Percentiles rank a stretch among this genome's conserved stretches.
Conservation (phyloP, 371 early-diverging fungal genomes). For the Choanephora cucurbitarum region DNA sequence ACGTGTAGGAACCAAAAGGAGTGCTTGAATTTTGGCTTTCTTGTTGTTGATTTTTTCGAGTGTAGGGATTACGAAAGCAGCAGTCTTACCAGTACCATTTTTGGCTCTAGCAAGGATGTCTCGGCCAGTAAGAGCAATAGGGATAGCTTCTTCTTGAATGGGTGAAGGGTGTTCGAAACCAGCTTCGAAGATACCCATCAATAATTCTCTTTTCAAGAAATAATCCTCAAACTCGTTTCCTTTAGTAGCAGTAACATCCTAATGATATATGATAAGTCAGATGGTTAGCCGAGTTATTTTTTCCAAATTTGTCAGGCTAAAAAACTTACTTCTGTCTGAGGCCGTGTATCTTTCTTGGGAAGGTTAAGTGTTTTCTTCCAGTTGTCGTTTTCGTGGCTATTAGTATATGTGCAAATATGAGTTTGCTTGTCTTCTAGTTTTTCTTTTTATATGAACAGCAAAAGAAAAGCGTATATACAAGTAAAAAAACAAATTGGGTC, state of each 20-base stretch:
- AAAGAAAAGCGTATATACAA: neutral
- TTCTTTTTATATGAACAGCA: too few relatives aligned
- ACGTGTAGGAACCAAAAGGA: slow-evolving; percentile 90
- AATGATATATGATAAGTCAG: too few relatives aligned
- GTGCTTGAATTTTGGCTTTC: slow-evolving; percentile 38
- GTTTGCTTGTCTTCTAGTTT: too few relatives aligned
- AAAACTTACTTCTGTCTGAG: slow-evolving; percentile 77
- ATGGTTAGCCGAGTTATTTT: neutral
- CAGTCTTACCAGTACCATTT: slow-evolving; percentile 97
- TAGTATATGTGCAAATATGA: too few relatives aligned
- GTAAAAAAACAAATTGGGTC: too few relatives aligned
- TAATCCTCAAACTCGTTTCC: slow-evolving; percentile 98
- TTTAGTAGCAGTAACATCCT: slow-evolving; percentile 93
- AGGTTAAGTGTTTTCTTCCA: slow-evolving; percentile 76
- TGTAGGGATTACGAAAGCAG: slow-evolving; percentile 90
- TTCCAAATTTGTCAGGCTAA: neutral
- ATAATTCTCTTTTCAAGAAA: slow-evolving; percentile 90
- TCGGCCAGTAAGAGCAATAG: slow-evolving; percentile 74
- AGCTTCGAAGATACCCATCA: slow-evolving; percentile 97
- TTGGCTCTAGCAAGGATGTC: slow-evolving; percentile 94
- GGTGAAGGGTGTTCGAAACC: slow-evolving; percentile 63
- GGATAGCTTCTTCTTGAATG: slow-evolving; percentile 89
- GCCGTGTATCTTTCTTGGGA: slow-evolving; percentile 82
- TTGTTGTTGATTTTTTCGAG: slow-evolving; percentile 71
- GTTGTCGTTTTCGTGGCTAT: slow-evolving; percentile 60